Evolutionary conservation across 495 filamentous ascomycete genomes (phyloP).

Genomic region (Hypoxylon perforatum): DNA sequence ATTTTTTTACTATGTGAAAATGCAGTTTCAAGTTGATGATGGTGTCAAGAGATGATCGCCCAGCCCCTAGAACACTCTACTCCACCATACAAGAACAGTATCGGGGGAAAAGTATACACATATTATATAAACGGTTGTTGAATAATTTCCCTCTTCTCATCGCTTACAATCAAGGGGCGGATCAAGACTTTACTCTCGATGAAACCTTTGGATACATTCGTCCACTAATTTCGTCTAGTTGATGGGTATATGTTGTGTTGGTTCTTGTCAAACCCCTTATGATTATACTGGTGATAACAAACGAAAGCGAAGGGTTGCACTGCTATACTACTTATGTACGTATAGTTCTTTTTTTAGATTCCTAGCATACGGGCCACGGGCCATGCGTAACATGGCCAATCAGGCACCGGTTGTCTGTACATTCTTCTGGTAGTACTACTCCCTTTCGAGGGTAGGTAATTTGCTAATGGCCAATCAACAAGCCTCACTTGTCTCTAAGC

Average conservation of each 20-base stretch:
- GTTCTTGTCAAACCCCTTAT: background rate
- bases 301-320: no score
- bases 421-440: constrained; percentile 6
- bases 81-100: no score
- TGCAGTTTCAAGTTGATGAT: constrained; percentile 22
- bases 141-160: constrained; percentile 13
- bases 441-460: constrained; percentile 9
- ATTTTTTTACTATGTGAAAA: constrained; percentile 19
- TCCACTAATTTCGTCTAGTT: background rate
- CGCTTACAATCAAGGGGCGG: background rate
- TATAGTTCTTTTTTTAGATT: constrained; percentile 36
- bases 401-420: background rate
- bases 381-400: no score
- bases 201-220: background rate
- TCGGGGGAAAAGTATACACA: no score
- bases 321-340: no score
- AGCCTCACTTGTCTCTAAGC: background rate
- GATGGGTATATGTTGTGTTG: no score
- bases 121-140: background rate
- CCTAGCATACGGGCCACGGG: background rate
- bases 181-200: background rate
- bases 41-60: constrained; percentile 5
- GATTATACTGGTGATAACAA: constrained; percentile 8
- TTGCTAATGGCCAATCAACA: constrained; percentile 15
- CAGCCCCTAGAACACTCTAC: background rate